These are phyloP conservation scores for Acacia concinna DNA, from an alignment of 331 rosid species.

Conservation along the genomic window DNA sequence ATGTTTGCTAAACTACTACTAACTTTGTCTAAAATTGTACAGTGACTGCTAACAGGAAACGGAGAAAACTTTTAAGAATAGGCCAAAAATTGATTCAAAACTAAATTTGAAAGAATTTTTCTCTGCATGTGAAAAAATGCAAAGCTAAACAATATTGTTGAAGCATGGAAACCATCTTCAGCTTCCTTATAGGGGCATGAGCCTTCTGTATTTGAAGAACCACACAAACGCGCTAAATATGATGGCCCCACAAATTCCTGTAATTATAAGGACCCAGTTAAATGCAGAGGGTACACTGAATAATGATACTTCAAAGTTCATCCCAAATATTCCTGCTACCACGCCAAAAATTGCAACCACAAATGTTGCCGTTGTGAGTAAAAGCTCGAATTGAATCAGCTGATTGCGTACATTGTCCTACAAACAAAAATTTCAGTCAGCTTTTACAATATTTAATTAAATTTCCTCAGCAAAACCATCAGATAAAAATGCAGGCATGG, in stretches of 20 bases:
- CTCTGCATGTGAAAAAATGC: constrained; percentile 14
- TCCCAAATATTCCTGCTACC: constrained; percentile 95
- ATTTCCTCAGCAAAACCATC: neutral
- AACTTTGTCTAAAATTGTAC: neutral
- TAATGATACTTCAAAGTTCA: constrained; percentile 75
- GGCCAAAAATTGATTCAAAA: constrained; percentile 35
- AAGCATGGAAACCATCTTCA: constrained; percentile 6
- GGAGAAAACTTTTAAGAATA: constrained; percentile 1
- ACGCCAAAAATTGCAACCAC: constrained; percentile 97
- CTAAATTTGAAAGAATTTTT: constrained; percentile 39
- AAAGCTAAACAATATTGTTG: constrained; percentile 4
- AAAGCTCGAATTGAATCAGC: constrained; percentile 94
- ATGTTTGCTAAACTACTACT: neutral
- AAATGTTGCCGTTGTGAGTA: constrained; percentile 94
- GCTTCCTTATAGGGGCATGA: constrained; percentile 80
- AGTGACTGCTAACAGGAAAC: constrained; percentile 17
- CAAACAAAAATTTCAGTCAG: neutral
- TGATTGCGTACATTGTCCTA: constrained; percentile 98
- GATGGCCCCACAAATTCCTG: constrained; percentile 65
- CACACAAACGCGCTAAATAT: constrained; percentile 84
- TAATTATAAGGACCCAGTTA: constrained; percentile 81
- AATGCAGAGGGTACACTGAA: constrained; percentile 65
- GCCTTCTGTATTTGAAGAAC: constrained; percentile 96
- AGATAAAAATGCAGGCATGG: neutral
- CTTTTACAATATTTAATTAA: neutral